Evolutionary conservation across 2,329 filamentous ascomycete species (phyloP).

Genomic region (Trematosphaeria pertusa): DNA sequence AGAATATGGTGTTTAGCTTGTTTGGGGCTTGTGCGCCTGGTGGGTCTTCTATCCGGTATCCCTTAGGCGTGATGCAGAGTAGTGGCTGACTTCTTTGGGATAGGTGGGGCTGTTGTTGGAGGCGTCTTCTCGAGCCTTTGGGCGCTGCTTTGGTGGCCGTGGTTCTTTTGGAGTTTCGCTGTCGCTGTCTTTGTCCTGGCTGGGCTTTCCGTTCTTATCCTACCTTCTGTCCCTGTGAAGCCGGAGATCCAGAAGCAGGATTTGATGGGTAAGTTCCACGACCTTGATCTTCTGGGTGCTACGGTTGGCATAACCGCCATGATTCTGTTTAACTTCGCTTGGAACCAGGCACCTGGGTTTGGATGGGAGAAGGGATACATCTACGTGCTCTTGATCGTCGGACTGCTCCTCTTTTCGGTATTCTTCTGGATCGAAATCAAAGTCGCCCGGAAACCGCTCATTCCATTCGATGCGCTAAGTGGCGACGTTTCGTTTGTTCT

Average conservation of each 20-base stretch:
- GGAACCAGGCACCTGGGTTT: conserved; percentile 68
- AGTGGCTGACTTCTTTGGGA: no score
- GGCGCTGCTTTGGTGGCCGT: conserved; percentile 60
- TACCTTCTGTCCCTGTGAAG: conserved; percentile 45
- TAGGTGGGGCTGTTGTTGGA: conserved; percentile 51
- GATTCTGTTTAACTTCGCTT: conserved; percentile 69
- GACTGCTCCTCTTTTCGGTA: conserved; percentile 58
- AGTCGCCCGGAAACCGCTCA: conserved; percentile 59
- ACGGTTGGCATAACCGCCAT: conserved; percentile 61
- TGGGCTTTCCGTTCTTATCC: conserved; percentile 45
- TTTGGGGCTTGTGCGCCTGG: conserved; percentile 59
- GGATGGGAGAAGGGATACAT: conserved; percentile 66
- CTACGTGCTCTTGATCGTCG: conserved; percentile 64
- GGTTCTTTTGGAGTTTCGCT: conserved; percentile 57
- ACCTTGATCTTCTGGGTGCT: conserved; percentile 55
- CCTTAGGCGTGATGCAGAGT: conserved; percentile 3
- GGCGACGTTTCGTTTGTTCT: conserved; percentile 63
- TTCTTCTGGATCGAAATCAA: conserved; percentile 63
- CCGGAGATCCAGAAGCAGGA: conserved; percentile 18
- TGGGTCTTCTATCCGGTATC: background rate
- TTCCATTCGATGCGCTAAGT: conserved; percentile 62
- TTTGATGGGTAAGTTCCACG: conserved; percentile 31
- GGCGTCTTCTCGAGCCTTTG: conserved; percentile 51
- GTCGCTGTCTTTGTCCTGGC: conserved; percentile 50
- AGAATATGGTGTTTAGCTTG: conserved; percentile 65